Conservation (phyloP, 225 moss, liverwort and hornwort species). For the Climacium dendroides region DNA sequence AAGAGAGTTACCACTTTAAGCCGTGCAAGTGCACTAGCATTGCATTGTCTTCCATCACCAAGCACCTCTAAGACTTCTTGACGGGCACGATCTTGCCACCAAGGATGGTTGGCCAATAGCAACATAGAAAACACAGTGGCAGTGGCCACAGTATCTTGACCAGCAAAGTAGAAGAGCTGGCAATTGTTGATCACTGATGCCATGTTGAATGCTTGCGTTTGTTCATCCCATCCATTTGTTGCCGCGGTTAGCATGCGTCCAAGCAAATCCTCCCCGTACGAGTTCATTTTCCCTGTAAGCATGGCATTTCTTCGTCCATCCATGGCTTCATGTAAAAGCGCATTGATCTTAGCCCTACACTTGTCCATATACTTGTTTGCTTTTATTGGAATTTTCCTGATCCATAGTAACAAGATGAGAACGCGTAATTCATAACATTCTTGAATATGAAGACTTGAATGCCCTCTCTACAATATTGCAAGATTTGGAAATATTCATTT, state of each 20-base stretch:
- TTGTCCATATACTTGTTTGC: not conserved
- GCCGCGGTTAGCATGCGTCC: not conserved
- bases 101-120: not conserved
- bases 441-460: not conserved
- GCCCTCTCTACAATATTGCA: not conserved
- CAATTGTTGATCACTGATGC: not conserved
- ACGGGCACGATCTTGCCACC: not conserved
- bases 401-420: not conserved
- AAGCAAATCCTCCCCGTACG: not conserved
- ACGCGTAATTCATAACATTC: not conserved
- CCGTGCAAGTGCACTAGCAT: rapidly evolving
- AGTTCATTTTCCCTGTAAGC: not conserved
- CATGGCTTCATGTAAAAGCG: not conserved
- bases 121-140: not conserved
- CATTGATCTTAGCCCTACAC: not conserved
- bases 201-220: not conserved
- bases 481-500: not conserved
- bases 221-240: not conserved
- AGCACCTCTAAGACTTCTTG: not conserved
- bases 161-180: not conserved
- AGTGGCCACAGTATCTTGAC: not conserved
- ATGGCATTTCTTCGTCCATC: not conserved
- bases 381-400: not conserved
- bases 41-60: not conserved
- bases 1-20: not conserved